A percentile compares a stretch with the other conserved stretches of the same genome.
Evolutionary conservation across 345 rosid species (phyloP).

Genomic region (Draba incana): DNA sequence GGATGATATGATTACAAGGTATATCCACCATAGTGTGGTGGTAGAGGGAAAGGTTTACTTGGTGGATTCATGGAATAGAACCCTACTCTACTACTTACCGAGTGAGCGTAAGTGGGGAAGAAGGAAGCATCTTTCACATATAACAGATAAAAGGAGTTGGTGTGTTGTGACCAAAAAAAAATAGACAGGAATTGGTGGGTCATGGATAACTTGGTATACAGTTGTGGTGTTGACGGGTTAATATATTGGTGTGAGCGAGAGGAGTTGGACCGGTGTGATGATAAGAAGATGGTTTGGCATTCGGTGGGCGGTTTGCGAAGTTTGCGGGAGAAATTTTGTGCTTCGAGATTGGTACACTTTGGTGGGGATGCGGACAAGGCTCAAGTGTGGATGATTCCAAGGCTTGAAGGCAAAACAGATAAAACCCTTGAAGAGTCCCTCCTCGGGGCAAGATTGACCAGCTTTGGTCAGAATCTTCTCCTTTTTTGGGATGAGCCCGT

Average conservation of each 20-base stretch:
- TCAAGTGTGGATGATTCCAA: not conserved
- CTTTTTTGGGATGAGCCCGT: conserved; percentile 60
- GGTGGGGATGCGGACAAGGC: not conserved
- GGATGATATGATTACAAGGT: not conserved
- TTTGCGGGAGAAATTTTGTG: conserved; percentile 50
- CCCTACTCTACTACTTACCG: not conserved
- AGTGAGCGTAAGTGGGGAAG: conserved; percentile 42
- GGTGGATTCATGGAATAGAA: not conserved
- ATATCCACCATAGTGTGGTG: not conserved
- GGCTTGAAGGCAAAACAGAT: not conserved
- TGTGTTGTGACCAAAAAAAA: conserved; percentile 39
- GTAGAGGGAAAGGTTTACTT: not conserved
- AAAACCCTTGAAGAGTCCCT: not conserved
- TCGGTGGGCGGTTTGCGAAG: conserved; percentile 47
- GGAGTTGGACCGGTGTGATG: conserved; percentile 20
- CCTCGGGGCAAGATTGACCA: not conserved
- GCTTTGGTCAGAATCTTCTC: conserved; percentile 57
- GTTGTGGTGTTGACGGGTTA: conserved; percentile 60
- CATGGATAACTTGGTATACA: conserved; percentile 57
- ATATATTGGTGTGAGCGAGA: conserved; percentile 56
- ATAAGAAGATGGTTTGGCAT: conserved; percentile 45
- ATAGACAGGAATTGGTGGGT: conserved; percentile 50
- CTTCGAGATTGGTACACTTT: conserved; percentile 47
- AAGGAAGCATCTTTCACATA: too few species aligned
- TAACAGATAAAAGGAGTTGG: conserved; percentile 32